A percentile compares a stretch with the other conserved stretches of the same genome.
Conservation (phyloP, 441 rosid species). For the Populus tomentosa region DNA sequence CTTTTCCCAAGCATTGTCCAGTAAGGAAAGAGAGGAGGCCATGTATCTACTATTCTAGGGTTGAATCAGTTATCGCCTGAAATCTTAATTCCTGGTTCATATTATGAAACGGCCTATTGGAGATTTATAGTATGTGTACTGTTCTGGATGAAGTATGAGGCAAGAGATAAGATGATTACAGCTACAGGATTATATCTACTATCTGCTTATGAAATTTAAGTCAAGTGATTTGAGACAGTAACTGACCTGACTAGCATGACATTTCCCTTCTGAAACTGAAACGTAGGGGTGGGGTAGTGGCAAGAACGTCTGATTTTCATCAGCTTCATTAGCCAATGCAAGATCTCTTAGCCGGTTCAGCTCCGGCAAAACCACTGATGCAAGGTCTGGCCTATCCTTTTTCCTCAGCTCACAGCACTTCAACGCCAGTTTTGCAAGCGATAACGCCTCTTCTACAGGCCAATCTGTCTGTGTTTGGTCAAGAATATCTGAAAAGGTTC, state of each 20-base stretch:
- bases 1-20: neutral
- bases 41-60: neutral
- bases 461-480: slow-evolving; percentile 63
- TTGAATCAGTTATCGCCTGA: too few relatives aligned
- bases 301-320: neutral
- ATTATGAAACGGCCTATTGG: too few relatives aligned
- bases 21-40: neutral
- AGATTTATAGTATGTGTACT: too few relatives aligned
- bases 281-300: neutral
- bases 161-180: too few relatives aligned
- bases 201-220: neutral
- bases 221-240: neutral
- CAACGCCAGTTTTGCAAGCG: slow-evolving; percentile 56
- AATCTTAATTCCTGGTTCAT: too few relatives aligned
- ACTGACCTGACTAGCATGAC: slow-evolving; percentile 26
- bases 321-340: slow-evolving; percentile 22
- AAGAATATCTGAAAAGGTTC: slow-evolving; percentile 43
- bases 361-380: slow-evolving; percentile 53
- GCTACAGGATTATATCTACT: too few relatives aligned
- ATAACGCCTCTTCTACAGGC: slow-evolving; percentile 65
- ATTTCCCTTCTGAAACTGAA: slow-evolving; percentile 13
- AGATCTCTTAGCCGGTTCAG: slow-evolving; percentile 45
- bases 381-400: slow-evolving; percentile 79
- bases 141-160: too few relatives aligned
- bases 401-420: slow-evolving; percentile 73